Evolutionary conservation across 768 basidiomycete species (phyloP).

Genomic region (Amanita jacksonii): DNA sequence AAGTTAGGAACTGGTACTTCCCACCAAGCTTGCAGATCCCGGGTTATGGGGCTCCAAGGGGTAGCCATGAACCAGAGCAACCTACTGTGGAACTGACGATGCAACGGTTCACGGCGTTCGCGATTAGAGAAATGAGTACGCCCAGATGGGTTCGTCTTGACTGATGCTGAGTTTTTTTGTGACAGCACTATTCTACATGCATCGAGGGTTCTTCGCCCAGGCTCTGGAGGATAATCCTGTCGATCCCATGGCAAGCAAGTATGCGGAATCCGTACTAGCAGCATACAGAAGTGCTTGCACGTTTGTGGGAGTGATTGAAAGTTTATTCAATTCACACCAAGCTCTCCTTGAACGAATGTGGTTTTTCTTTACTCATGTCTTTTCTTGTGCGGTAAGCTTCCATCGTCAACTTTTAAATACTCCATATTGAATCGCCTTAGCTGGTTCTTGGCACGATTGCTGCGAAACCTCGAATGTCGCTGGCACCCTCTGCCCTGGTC

Average conservation of each 20-base stretch:
- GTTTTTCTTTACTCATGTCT: slow-evolving; percentile 66
- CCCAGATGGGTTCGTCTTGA: slow-evolving; percentile 1
- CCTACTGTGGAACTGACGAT: slow-evolving; percentile 51
- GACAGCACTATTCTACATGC: slow-evolving; percentile 61
- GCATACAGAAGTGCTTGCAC: slow-evolving; percentile 63
- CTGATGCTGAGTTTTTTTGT: slow-evolving; percentile 1
- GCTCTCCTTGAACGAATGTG: slow-evolving; percentile 61
- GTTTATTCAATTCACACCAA: slow-evolving; percentile 56
- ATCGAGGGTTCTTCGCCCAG: slow-evolving; percentile 65
- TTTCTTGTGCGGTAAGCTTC: slow-evolving; percentile 53
- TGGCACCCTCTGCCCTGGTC: slow-evolving; percentile 58
- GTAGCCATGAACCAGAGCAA: slow-evolving; percentile 29
- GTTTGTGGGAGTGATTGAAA: slow-evolving; percentile 56
- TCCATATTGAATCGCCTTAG: slow-evolving; percentile 22
- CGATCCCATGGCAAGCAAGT: slow-evolving; percentile 64
- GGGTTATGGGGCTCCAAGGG: slow-evolving; percentile 46
- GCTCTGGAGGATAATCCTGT: slow-evolving; percentile 52
- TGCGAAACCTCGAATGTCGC: slow-evolving; percentile 50
- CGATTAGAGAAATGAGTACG: slow-evolving; percentile 62
- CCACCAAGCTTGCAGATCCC: slow-evolving; percentile 58
- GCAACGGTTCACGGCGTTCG: slow-evolving; percentile 57
- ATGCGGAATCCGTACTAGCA: slow-evolving; percentile 56
- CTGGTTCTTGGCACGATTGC: slow-evolving; percentile 66
- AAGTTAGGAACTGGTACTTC: slow-evolving; percentile 52
- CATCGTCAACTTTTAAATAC: background rate